Conservation (phyloP, 805 yeast genomes). For the Candida xiaguanensis region DNA sequence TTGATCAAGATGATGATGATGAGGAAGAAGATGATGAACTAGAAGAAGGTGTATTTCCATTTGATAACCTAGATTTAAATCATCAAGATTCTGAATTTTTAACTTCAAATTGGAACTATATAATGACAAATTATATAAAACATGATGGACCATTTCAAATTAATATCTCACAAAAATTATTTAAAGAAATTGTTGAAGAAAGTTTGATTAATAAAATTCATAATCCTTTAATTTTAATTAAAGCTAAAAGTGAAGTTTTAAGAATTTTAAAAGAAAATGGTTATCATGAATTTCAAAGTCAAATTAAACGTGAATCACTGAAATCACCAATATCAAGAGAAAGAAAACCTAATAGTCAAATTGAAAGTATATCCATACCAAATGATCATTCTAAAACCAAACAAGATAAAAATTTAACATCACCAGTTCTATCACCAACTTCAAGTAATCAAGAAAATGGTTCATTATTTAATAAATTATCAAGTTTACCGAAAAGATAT, state of each 20-base stretch:
- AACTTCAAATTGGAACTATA: conserved; percentile 31
- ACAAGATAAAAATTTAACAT: background rate
- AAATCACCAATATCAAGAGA: background rate
- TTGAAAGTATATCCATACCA: background rate
- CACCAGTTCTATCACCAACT: conserved; percentile 5
- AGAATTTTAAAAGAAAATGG: conserved; percentile 34
- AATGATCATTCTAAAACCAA: background rate
- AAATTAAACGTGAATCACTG: background rate
- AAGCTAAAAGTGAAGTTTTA: conserved; percentile 29
- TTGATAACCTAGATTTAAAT: background rate
- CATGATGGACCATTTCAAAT: conserved; percentile 45
- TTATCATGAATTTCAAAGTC: conserved; percentile 15
- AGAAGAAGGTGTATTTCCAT: conserved; percentile 7
- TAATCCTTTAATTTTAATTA: conserved; percentile 21
- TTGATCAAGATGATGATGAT: conserved; percentile 11
- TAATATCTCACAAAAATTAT: conserved; percentile 43
- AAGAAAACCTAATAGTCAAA: too few relatives aligned
- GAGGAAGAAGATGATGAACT: conserved; percentile 10
- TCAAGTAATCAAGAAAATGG: background rate
- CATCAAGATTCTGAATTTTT: conserved; percentile 6
- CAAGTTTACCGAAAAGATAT: conserved; percentile 3
- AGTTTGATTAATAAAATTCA: conserved; percentile 17
- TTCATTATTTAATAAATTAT: background rate
- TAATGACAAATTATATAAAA: conserved; percentile 38
- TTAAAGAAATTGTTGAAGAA: conserved; percentile 21